phyloP scores from a whole-genome alignment of 192 early-diverging fungal species.

The Lobosporangium transversale region DNA sequence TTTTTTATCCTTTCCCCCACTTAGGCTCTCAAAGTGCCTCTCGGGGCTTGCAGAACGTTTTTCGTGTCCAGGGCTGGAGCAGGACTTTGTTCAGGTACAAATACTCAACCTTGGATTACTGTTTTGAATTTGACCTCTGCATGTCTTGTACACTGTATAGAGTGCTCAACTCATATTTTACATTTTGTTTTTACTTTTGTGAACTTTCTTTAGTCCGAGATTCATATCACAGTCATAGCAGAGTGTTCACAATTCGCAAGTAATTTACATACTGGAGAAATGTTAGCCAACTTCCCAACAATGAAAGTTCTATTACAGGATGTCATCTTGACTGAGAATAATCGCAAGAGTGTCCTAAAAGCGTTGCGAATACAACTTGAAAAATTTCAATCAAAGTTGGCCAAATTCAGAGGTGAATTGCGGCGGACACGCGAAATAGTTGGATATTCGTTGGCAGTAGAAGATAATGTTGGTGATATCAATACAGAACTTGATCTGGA shows the following conservation, averaged over 20 bases:
- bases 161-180: too few relatives aligned
- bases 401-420: conserved; percentile 56
- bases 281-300: conserved; percentile 66
- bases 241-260: conserved; percentile 72
- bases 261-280: conserved; percentile 64
- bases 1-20: not conserved
- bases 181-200: too few relatives aligned
- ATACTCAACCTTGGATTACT: not conserved
- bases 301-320: conserved; percentile 66
- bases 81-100: conserved; percentile 39
- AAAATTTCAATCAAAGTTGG: conserved; percentile 56
- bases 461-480: conserved; percentile 47
- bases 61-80: conserved; percentile 36
- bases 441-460: conserved; percentile 57
- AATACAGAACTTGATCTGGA: conserved; percentile 49
- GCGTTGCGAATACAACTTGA: conserved; percentile 51
- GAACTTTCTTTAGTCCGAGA: conserved; percentile 55
- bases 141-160: too few relatives aligned
- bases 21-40: conserved; percentile 45
- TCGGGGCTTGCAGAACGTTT: conserved; percentile 43
- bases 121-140: too few relatives aligned
- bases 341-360: conserved; percentile 49
- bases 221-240: conserved; percentile 65
- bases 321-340: conserved; percentile 51
- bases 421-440: conserved; percentile 47